Evolutionary conservation across 345 rosid genomes (phyloP).

Genomic region (Odontarrhena argentea): DNA sequence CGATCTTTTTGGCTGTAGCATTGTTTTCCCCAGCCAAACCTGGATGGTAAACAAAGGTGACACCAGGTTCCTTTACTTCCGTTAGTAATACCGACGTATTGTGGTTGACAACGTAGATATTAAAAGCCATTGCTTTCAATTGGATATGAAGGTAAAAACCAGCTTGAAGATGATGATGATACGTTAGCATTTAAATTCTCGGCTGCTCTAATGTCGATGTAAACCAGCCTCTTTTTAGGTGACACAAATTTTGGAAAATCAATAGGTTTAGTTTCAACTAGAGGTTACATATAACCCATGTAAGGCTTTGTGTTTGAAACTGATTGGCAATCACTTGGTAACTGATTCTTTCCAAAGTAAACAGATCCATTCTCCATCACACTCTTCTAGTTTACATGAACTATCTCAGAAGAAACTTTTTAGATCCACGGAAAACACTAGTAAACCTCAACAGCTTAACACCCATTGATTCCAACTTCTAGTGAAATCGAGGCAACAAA

Average conservation of each 20-base stretch:
- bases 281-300: slow-evolving; percentile 56
- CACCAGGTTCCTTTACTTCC: slow-evolving; percentile 62
- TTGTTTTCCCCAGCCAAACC: slow-evolving; percentile 53
- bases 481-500: background rate
- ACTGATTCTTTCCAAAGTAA: slow-evolving; percentile 49
- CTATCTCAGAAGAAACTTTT: slow-evolving; percentile 50
- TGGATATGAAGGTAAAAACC: slow-evolving; percentile 68
- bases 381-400: slow-evolving; percentile 49
- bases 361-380: slow-evolving; percentile 31
- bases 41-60: slow-evolving; percentile 69
- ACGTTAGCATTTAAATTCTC: slow-evolving; percentile 43
- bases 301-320: slow-evolving; percentile 32
- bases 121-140: slow-evolving; percentile 55
- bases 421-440: slow-evolving; percentile 55
- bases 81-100: slow-evolving; percentile 66
- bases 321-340: slow-evolving; percentile 62
- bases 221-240: slow-evolving; percentile 47
- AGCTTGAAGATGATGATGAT: slow-evolving; percentile 25
- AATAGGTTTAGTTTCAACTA: slow-evolving; percentile 39
- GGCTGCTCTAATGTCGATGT: slow-evolving; percentile 65
- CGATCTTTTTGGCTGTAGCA: slow-evolving; percentile 18
- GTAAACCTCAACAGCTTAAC: slow-evolving; percentile 45
- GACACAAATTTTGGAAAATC: slow-evolving; percentile 45
- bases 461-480: slow-evolving; percentile 44
- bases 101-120: slow-evolving; percentile 65